Percentiles rank a stretch among this genome's conserved stretches.
Evolutionary conservation across 2,329 filamentous ascomycete species (phyloP).

Genomic region (Colletotrichum musae): DNA sequence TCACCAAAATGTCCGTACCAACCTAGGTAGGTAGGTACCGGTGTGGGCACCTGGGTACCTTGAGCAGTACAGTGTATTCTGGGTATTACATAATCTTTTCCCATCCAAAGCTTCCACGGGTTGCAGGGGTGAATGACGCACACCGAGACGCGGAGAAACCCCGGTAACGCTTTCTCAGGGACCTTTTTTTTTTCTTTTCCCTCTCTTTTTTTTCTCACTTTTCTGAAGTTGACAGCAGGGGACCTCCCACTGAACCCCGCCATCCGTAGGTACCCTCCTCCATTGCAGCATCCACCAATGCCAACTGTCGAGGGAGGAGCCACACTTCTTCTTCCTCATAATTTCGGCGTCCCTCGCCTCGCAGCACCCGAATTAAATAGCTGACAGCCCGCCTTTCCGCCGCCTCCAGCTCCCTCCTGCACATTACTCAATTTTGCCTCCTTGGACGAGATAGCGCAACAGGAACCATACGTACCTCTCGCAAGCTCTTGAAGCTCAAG

Average conservation of each 20-base stretch:
- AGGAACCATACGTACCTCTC: background rate
- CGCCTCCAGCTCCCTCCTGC: background rate
- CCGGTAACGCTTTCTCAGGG: background rate
- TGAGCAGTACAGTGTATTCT: background rate
- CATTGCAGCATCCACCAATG: slow-evolving; percentile 30
- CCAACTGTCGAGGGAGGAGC: slow-evolving; percentile 24
- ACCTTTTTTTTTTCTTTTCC: slow-evolving; percentile 4
- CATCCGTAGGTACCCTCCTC: background rate
- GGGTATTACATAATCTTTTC: background rate
- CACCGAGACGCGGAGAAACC: slow-evolving; percentile 37
- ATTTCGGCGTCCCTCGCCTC: slow-evolving; percentile 34
- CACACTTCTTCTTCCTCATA: slow-evolving; percentile 40
- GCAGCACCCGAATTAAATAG: slow-evolving; percentile 25
- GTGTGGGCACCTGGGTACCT: no score
- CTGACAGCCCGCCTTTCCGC: slow-evolving; percentile 6
- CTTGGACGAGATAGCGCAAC: background rate
- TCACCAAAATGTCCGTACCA: no score
- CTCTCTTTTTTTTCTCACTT: background rate
- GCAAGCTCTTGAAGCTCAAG: background rate
- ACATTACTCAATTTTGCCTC: background rate
- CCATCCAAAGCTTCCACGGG: slow-evolving; percentile 20
- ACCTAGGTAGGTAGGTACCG: no score
- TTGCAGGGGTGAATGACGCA: slow-evolving; percentile 37
- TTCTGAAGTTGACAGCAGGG: background rate
- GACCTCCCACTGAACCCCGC: slow-evolving; percentile 18